phyloP scores from a whole-genome alignment of 2,329 filamentous ascomycete species.

The Aspergillus quadricinctus region DNA sequence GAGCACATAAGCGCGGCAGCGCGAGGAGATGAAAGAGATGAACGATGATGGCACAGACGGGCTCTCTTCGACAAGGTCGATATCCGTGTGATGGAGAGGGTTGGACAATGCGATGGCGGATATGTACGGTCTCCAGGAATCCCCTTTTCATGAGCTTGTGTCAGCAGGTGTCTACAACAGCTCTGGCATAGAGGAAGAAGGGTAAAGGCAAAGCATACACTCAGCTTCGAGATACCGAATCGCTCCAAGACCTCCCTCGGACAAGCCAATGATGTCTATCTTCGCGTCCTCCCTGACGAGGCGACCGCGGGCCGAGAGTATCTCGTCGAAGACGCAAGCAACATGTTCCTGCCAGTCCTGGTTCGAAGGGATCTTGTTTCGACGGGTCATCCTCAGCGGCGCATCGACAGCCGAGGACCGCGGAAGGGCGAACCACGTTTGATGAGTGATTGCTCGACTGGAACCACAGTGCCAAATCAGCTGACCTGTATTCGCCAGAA shows the following conservation, averaged over 20 bases:
- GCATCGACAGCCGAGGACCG: constrained; percentile 60
- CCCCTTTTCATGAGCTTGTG: constrained; percentile 28
- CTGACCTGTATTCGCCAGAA: constrained; percentile 76
- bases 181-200: background rate
- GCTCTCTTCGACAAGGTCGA: constrained; percentile 21
- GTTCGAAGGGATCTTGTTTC: constrained; percentile 63
- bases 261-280: constrained; percentile 68
- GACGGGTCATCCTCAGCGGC: constrained; percentile 46
- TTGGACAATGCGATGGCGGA: constrained; percentile 37
- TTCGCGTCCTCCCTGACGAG: constrained; percentile 48
- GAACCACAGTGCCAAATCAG: constrained; percentile 68
- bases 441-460: constrained; percentile 55
- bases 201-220: constrained; percentile 38
- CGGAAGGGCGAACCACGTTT: constrained; percentile 56
- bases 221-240: constrained; percentile 56
- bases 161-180: background rate
- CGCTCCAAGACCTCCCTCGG: constrained; percentile 59
- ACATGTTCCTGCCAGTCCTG: constrained; percentile 58
- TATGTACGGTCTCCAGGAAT: constrained; percentile 35
- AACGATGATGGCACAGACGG: constrained; percentile 14
- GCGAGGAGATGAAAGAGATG: constrained; percentile 43
- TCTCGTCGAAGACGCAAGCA: constrained; percentile 59
- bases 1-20: constrained; percentile 58
- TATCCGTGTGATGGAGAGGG: constrained; percentile 30
- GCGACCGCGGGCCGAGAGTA: constrained; percentile 46